Percentiles rank a stretch among this genome's conserved stretches.
Evolutionary conservation across 2,329 filamentous ascomycete genomes (phyloP).

Genomic region (Canariomyces notabilis): DNA sequence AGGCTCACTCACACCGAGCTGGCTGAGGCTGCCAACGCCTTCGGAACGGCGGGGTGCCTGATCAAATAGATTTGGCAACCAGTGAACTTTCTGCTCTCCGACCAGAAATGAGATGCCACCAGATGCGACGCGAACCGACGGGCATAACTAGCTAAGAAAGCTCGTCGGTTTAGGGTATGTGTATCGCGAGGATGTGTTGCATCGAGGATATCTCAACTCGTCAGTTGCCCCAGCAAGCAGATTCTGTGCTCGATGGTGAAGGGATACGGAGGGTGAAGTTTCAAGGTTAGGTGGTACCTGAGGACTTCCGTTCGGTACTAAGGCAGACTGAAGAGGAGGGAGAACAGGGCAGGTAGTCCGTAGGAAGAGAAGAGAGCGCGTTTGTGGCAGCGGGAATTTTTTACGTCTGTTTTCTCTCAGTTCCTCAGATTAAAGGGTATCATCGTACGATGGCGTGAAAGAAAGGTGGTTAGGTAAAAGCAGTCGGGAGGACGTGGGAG

Average conservation of each 20-base stretch:
- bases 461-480: neutral
- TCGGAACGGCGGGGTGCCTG: constrained; percentile 2
- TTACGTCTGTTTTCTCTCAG: too few relatives aligned
- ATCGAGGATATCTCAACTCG: neutral
- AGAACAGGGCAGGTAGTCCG: neutral
- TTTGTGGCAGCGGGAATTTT: neutral
- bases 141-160: constrained; percentile 2
- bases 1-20: constrained; percentile 9
- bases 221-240: neutral
- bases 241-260: neutral
- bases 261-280: neutral
- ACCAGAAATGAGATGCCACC: constrained; percentile 4
- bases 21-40: constrained; percentile 8
- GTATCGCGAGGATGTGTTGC: neutral
- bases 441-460: constrained; percentile 1
- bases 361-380: neutral
- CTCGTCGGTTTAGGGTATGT: neutral
- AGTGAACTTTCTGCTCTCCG: neutral
- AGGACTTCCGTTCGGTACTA: too few relatives aligned
- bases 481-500: neutral
- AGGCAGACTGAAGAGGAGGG: neutral
- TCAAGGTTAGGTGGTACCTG: too few relatives aligned
- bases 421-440: neutral
- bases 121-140: neutral
- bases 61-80: neutral